phyloP scores from a whole-genome alignment of 1,284 basidiomycete species.

The Agroathelia rolfsii region DNA sequence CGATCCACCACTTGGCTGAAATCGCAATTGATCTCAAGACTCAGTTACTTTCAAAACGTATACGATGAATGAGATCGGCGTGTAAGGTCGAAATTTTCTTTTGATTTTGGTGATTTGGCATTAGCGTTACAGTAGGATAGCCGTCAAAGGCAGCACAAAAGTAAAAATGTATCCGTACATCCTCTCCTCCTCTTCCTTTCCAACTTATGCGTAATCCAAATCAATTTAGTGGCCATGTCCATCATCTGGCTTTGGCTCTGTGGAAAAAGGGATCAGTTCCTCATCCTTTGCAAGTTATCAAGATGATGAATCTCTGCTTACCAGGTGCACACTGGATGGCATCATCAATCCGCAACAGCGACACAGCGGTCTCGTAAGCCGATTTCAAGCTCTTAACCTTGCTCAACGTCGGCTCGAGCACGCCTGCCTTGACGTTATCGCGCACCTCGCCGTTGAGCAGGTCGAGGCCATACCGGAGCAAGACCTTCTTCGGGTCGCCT shows the following conservation, averaged over 20 bases:
- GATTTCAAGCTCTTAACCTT: conserved; percentile 96
- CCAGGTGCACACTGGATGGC: conserved; percentile 80
- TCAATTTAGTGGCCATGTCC: conserved; percentile 43
- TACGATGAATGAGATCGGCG: too few relatives aligned
- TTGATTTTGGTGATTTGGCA: too few relatives aligned
- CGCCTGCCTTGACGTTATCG: conserved; percentile 89
- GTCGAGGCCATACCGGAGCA: conserved; percentile 93
- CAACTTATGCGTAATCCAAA: too few relatives aligned
- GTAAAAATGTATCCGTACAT: too few relatives aligned
- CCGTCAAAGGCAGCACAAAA: too few relatives aligned
- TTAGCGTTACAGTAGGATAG: too few relatives aligned
- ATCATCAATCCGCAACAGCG: conserved; percentile 92
- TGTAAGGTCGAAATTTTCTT: too few relatives aligned
- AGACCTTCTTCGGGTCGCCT: conserved; percentile 91
- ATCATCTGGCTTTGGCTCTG: conserved; percentile 71
- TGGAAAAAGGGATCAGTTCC: conserved; percentile 16
- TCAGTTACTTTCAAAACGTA: too few relatives aligned
- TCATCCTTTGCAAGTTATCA: conserved; percentile 9
- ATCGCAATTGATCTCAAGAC: too few relatives aligned
- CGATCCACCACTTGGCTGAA: too few relatives aligned
- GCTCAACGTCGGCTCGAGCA: conserved; percentile 94
- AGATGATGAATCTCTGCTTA: conserved; percentile 25
- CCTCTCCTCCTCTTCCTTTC: too few relatives aligned
- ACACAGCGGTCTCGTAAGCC: conserved; percentile 94
- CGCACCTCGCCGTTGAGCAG: conserved; percentile 89